Base-by-base conservation (phyloP, 1,284 basidiomycete genomes). In the Ceratobasidium sp. region DNA sequence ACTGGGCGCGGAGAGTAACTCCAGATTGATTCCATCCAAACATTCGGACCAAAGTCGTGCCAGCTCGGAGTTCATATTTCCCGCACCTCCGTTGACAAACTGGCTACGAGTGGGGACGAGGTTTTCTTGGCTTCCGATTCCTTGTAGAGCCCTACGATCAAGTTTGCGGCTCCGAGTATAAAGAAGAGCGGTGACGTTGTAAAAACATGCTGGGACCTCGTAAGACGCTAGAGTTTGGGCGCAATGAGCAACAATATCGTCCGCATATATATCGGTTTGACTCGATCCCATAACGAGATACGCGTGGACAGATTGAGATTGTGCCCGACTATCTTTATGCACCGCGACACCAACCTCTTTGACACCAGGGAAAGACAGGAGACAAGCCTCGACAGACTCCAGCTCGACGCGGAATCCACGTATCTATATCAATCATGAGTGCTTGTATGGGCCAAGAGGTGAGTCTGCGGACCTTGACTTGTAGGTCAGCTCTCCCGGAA, bases 361-460 rank as follows among this genome's bases (percentile, higher is more conserved):
- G 18, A 70, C 40, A 12, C 26, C 51, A 13, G 68, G 53, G 42
- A 33, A 33, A 28, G 51, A 39, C 3, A 70, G n/a, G 3, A 70
- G 33, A 44, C 53, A 70, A 4, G 68, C 53, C n/a, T 70, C 68
- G 18, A 70, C 40, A 5, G 68, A 39, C 53, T 70, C 68, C 15
- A 70, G 28, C 33, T 70, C 68, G 68, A 70, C 68, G 3, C 51
- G 53, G 68, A 56, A 70, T 18, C 68, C 68, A 4, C 68, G 68
- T 23, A 70, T 44, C 68, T 70, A 33, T 18, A 5, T 5, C 15
- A 23, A 42, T 4, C 49, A 23, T 70, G n/a, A 56, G 20, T 15
- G 39, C n/a, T 12, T 28, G 6, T 33, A 53, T 39, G 33, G 42
- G 18, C 1, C 5, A 33, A 3, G 12, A 58, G 23, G 1, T 42